Evolutionary conservation across 495 filamentous ascomycete genomes (phyloP).

Genomic region (Aspergillus nanangensis): DNA sequence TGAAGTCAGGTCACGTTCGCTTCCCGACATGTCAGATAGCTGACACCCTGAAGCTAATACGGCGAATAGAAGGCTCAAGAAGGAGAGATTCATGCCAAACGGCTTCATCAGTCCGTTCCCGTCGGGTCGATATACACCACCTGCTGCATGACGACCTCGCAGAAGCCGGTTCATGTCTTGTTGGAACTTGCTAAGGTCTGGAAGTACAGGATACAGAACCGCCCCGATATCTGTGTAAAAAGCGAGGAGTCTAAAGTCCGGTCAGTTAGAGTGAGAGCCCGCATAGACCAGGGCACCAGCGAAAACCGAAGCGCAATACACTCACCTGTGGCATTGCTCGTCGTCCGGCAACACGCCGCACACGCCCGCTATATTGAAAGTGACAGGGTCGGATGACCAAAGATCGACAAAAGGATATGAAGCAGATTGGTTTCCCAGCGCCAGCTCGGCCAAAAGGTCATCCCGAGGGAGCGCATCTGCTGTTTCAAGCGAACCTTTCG

Average conservation of each 20-base stretch:
- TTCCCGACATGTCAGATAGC: constrained; percentile 61
- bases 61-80: constrained; percentile 58
- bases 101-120: constrained; percentile 34
- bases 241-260: constrained; percentile 53
- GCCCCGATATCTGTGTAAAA: constrained; percentile 74
- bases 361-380: constrained; percentile 64
- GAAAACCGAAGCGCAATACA: background rate
- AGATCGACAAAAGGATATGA: constrained; percentile 73
- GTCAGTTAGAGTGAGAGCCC: too few species aligned
- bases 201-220: constrained; percentile 74
- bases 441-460: constrained; percentile 75
- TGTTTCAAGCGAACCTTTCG: constrained; percentile 31
- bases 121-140: constrained; percentile 36
- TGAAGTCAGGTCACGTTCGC: constrained; percentile 54
- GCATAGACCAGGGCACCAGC: too few species aligned
- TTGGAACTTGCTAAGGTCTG: constrained; percentile 64
- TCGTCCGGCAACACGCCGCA: constrained; percentile 63
- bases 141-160: constrained; percentile 53
- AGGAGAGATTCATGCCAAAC: constrained; percentile 39
- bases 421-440: constrained; percentile 71
- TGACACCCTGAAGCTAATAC: constrained; percentile 78
- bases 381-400: constrained; percentile 61
- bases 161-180: constrained; percentile 62
- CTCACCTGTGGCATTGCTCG: constrained; percentile 56
- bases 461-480: constrained; percentile 63